Conservation (phyloP, 352 stramenopile species). For the Poterioochromonas sp. region DNA sequence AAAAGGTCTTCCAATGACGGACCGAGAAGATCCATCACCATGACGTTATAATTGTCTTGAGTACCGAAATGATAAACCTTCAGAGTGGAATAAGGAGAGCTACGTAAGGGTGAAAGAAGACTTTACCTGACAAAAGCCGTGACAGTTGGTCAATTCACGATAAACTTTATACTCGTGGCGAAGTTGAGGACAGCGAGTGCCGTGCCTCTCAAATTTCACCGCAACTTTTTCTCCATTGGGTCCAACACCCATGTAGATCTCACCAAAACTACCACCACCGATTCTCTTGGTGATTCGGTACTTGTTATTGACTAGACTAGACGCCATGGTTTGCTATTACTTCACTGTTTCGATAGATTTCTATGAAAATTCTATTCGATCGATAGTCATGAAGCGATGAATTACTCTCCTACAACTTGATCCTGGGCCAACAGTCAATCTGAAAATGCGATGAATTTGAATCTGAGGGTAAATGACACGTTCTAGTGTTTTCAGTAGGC, state of each 20-base stretch:
- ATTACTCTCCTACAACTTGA: too few species aligned
- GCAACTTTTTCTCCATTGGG: constrained; percentile 48
- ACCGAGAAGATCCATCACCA: constrained; percentile 89
- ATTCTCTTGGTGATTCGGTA: constrained; percentile 42
- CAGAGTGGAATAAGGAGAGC: neutral
- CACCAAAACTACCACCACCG: constrained; percentile 46
- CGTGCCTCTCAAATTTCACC: constrained; percentile 75
- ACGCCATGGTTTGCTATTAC: too few species aligned
- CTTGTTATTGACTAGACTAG: constrained; percentile 45
- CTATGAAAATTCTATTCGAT: too few species aligned
- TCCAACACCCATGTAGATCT: constrained; percentile 48
- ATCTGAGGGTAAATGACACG: too few species aligned
- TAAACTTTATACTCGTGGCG: constrained; percentile 99
- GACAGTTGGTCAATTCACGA: constrained; percentile 85
- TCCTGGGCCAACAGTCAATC: too few species aligned
- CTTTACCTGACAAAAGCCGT: constrained; percentile 43
- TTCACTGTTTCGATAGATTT: too few species aligned
- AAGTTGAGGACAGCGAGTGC: constrained; percentile 86
- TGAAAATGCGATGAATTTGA: too few species aligned
- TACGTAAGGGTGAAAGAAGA: constrained; percentile 19
- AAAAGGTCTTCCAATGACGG: constrained; percentile 70
- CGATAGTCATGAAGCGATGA: too few species aligned
- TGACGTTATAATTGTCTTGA: constrained; percentile 77
- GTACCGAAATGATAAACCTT: constrained; percentile 52
- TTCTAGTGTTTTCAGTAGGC: too few species aligned